Evolutionary conservation across 139 green algal genomes (phyloP).

Genomic region (Dunaliella primolecta): DNA sequence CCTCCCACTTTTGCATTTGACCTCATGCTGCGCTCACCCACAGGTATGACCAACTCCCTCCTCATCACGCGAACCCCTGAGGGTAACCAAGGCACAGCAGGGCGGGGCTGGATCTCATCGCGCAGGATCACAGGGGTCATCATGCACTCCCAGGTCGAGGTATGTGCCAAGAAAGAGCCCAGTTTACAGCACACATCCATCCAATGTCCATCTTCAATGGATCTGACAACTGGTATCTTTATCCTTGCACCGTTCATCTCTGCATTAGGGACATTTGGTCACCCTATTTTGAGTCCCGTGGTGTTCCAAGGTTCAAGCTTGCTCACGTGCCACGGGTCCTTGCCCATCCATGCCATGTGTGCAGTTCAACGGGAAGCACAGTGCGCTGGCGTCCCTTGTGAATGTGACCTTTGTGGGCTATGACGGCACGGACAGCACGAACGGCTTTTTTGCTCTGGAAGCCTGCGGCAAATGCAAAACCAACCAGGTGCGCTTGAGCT

Average conservation of each 20-base stretch:
- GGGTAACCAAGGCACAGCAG: conserved; percentile 29
- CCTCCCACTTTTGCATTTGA: too few relatives aligned
- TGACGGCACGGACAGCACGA: background rate
- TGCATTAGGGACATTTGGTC: too few relatives aligned
- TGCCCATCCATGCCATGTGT: too few relatives aligned
- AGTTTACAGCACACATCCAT: too few relatives aligned
- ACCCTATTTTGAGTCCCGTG: too few relatives aligned
- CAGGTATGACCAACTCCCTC: conserved; percentile 26
- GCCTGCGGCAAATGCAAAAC: conserved; percentile 33
- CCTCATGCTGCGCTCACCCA: too few relatives aligned
- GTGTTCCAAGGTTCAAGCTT: too few relatives aligned
- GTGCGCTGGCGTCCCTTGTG: conserved; percentile 32
- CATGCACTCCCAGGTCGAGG: conserved; percentile 28
- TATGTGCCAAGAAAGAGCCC: too few relatives aligned
- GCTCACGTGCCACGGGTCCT: too few relatives aligned
- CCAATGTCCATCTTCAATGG: too few relatives aligned
- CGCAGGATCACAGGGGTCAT: conserved; percentile 41
- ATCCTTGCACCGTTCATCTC: too few relatives aligned
- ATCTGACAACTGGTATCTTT: too few relatives aligned
- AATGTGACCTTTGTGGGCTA: conserved; percentile 54
- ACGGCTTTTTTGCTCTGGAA: conserved; percentile 19
- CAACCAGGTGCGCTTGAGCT: conserved; percentile 27
- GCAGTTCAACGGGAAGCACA: conserved; percentile 27
- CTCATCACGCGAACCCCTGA: conserved; percentile 33
- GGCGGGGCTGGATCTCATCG: conserved; percentile 20